Evolutionary conservation across 306 rosid species (phyloP), one percentile per base, ranked within the genome.

Genomic region (Prunus armeniaca): DNA sequence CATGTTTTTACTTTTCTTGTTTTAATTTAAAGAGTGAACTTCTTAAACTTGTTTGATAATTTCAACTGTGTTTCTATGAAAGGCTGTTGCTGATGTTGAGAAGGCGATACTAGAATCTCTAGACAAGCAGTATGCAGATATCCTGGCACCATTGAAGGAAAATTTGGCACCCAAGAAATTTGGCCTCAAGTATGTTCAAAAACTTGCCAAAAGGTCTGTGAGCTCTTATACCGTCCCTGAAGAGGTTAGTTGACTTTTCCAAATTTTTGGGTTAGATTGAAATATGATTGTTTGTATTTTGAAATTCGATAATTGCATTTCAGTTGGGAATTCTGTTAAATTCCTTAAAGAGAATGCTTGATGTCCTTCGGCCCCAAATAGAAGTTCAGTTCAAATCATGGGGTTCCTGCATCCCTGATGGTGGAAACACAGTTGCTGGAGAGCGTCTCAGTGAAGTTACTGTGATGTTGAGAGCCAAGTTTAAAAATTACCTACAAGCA

Each of bases 401-500:
- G 99, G 97, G 91, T 79, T 88, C 92, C 50, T 92, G 93, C 87
- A 85, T 96, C 83, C 99, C 96, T 52, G 88, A 87, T 78, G 91
- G 88, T 74, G 96, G 98, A 85, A 91, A 81, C 67, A 77, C 88
- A 47, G 84, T 86, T 76, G 98, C 99, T 62, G 99, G 98, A 70
- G 99, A 96, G 82, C 88, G 93, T 78, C 98, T 96, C 58, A 96
- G 98, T 67, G 99, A 96, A 86, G 99, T 96, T 63, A 89, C 99
- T 3, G 99, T 96, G 78, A 96, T 96, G 98, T 84, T 93, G 75
- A 91, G 99, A 78, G 91, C 99, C 2, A 96, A 96, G 84, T 96
- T 96, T 73, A 87, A 97, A 87, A 93, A 88, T 77, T 89, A 93
- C 79, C 20, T 96, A 43, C 99, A 92, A 78, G 97, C 96, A 57